These are phyloP conservation scores for Ordospora pajunii DNA, from an alignment of 371 early-diverging fungal genomes.

Conservation along the genomic window DNA sequence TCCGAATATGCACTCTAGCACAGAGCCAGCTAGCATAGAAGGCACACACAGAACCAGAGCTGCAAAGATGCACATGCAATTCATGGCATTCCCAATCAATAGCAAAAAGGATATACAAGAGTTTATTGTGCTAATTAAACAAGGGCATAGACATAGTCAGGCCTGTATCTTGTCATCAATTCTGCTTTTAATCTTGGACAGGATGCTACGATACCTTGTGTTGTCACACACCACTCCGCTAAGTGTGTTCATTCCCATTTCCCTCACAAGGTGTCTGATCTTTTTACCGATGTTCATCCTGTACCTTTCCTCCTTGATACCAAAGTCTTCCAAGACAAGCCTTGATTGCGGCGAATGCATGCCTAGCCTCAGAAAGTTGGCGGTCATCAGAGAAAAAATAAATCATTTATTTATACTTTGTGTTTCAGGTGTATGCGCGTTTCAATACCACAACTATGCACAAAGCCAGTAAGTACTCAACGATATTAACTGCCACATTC, in stretches of 20 bases:
- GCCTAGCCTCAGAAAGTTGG: not conserved
- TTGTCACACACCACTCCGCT: not conserved
- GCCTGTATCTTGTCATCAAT: not conserved
- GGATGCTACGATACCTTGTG: not conserved
- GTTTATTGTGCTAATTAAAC: too few relatives aligned
- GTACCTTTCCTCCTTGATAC: not conserved
- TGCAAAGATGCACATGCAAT: too few relatives aligned
- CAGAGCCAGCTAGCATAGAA: too few relatives aligned
- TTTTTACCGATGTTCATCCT: constrained; percentile 2
- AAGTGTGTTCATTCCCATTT: not conserved
- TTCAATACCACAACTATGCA: too few relatives aligned
- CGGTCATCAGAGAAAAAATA: not conserved
- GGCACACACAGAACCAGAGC: too few relatives aligned
- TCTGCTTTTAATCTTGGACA: not conserved
- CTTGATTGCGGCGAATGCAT: not conserved
- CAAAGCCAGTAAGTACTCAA: too few relatives aligned
- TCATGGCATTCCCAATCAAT: too few relatives aligned
- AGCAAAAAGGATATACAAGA: too few relatives aligned
- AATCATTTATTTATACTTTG: constrained; percentile 9
- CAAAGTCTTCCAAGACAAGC: not conserved
- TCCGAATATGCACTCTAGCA: not conserved
- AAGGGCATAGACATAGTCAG: too few relatives aligned
- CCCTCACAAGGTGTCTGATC: not conserved
- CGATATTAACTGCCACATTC: too few relatives aligned
- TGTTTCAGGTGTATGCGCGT: not conserved